These are phyloP conservation scores for Ramichloridium luteum DNA, from an alignment of 2,329 filamentous ascomycete species.

Conservation along the genomic window DNA sequence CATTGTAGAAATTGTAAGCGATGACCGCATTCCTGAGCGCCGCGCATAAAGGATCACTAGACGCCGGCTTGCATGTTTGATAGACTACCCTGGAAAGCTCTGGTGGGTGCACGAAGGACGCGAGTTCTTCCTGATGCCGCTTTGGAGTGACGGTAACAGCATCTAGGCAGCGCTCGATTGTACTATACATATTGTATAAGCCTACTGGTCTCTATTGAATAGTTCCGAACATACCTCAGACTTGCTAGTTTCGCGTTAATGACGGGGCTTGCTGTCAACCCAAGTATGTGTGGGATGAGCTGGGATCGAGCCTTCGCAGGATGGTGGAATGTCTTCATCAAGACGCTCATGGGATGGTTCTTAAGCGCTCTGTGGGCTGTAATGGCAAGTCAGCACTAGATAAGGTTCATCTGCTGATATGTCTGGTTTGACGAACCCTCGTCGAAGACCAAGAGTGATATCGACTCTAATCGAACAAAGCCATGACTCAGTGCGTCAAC, in stretches of 20 bases:
- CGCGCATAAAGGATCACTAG: conserved; percentile 10
- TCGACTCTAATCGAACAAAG: conserved; percentile 52
- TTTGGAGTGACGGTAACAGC: conserved; percentile 58
- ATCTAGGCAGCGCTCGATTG: conserved; percentile 58
- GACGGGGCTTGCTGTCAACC: conserved; percentile 69
- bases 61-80: conserved; percentile 1
- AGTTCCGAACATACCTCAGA: conserved; percentile 35
- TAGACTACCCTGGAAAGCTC: conserved; percentile 34
- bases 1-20: conserved; percentile 24
- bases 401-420: conserved; percentile 3
- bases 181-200: conserved; percentile 23
- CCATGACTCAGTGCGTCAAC: conserved; percentile 61
- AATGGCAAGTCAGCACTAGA: conserved; percentile 1
- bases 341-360: conserved; percentile 51
- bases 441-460: conserved; percentile 68
- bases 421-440: conserved; percentile 54
- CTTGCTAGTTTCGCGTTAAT: conserved; percentile 45
- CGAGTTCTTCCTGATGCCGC: conserved; percentile 54
- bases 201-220: too few relatives aligned
- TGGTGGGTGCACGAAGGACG: conserved; percentile 57
- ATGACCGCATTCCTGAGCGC: conserved; percentile 7
- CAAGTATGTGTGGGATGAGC: conserved; percentile 54
- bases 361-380: conserved; percentile 62
- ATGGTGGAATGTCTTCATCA: conserved; percentile 65
- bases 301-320: conserved; percentile 25